phyloP scores from a whole-genome alignment of 1,139 yeast genomes.

The Lodderomyces orthopsilosis region DNA sequence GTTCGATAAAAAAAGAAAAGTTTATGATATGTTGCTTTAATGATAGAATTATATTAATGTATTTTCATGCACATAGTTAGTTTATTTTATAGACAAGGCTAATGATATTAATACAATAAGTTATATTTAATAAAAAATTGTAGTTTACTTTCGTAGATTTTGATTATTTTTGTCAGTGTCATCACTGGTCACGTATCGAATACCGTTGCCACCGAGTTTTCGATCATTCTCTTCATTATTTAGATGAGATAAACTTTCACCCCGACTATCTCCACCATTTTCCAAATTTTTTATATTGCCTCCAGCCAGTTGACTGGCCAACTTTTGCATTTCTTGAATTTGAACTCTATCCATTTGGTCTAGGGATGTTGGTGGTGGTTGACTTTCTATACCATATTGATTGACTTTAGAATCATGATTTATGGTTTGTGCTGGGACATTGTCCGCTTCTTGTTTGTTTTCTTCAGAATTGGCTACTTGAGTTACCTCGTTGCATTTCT shows the following conservation, averaged over 20 bases:
- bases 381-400: background rate
- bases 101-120: no score
- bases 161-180: background rate
- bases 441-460: conserved; percentile 2
- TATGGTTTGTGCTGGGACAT: conserved; percentile 6
- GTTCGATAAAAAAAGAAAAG: background rate
- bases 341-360: conserved; percentile 1
- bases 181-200: background rate
- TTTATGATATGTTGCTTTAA: background rate
- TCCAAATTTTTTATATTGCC: background rate
- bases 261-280: background rate
- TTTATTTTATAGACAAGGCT: background rate
- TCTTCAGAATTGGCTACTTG: background rate
- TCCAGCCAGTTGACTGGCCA: background rate
- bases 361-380: conserved; percentile 3
- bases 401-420: background rate
- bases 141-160: background rate
- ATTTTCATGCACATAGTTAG: background rate
- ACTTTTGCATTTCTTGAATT: conserved; percentile 4
- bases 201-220: background rate
- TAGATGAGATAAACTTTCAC: conserved; percentile 3
- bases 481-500: conserved; percentile 5
- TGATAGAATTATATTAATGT: no score
- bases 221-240: background rate
- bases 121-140: background rate